A percentile compares a stretch with the other conserved stretches of the same genome.
Conservation (phyloP, 164 flowering plant genomes). For the Vitis rupestris region DNA sequence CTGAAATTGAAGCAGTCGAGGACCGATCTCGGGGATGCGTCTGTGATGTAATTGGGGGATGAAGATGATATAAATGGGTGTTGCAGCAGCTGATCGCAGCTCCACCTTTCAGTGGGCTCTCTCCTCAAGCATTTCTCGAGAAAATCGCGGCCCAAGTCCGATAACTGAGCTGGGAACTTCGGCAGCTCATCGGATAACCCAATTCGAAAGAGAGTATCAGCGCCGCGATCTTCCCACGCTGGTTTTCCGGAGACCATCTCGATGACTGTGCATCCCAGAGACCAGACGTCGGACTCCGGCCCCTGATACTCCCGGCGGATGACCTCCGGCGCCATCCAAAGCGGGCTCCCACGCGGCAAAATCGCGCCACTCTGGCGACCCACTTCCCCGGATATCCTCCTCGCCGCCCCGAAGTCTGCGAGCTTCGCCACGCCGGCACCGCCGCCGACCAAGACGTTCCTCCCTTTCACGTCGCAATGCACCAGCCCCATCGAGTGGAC, state of each 20-base stretch:
- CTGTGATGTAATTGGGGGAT: background rate
- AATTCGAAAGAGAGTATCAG: constrained; percentile 35
- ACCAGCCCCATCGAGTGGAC: constrained; percentile 52
- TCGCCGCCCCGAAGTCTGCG: constrained; percentile 79
- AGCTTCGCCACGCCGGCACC: constrained; percentile 46
- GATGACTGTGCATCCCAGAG: constrained; percentile 75
- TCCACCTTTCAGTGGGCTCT: constrained; percentile 52
- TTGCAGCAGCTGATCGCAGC: constrained; percentile 47
- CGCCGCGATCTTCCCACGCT: constrained; percentile 51
- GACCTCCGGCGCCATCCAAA: constrained; percentile 95
- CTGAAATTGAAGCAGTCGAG: constrained; percentile 41
- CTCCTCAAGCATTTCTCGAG: constrained; percentile 48
- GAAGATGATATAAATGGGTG: constrained; percentile 49
- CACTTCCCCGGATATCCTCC: background rate
- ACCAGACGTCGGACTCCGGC: constrained; percentile 74
- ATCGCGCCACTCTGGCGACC: background rate
- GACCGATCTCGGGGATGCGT: constrained; percentile 58
- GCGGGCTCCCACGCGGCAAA: constrained; percentile 64
- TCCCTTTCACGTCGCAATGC: constrained; percentile 84
- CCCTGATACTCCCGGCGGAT: constrained; percentile 55
- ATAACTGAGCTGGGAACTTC: constrained; percentile 37
- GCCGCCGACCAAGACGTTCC: constrained; percentile 50
- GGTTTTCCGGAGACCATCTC: constrained; percentile 74
- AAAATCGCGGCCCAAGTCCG: constrained; percentile 54
- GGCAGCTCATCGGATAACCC: constrained; percentile 55